Percentiles rank a stretch among this genome's conserved stretches.
Conservation (phyloP, 2,329 filamentous ascomycete species). For the Hymenotorrendiella dingleyae region DNA sequence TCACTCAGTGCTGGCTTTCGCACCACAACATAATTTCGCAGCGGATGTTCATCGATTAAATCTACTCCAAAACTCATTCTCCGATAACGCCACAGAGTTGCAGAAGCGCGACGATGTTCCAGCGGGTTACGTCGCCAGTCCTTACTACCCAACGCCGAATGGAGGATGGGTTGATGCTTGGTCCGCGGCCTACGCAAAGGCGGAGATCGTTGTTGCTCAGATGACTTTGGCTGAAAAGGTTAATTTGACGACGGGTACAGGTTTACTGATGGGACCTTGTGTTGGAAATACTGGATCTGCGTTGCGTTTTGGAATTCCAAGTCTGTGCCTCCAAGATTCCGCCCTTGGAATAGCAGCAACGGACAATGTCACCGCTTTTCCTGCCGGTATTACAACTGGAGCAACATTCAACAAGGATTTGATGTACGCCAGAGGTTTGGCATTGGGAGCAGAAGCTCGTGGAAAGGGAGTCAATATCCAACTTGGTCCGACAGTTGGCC, state of each 20-base stretch:
- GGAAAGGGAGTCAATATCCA: conserved; percentile 69
- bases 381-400: conserved; percentile 70
- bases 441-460: conserved; percentile 64
- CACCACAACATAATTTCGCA: conserved; percentile 12
- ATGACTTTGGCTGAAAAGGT: conserved; percentile 81
- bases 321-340: conserved; percentile 66
- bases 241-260: conserved; percentile 61
- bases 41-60: conserved; percentile 4
- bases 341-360: conserved; percentile 67
- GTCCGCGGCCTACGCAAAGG: conserved; percentile 65
- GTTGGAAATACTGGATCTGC: conserved; percentile 73
- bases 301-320: conserved; percentile 62
- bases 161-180: conserved; percentile 56
- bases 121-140: conserved; percentile 23
- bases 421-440: conserved; percentile 62
- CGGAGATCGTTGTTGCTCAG: conserved; percentile 58
- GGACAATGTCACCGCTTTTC: conserved; percentile 71
- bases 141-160: conserved; percentile 28
- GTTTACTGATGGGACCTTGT: conserved; percentile 63
- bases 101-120: conserved; percentile 21
- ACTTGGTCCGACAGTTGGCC: conserved; percentile 60
- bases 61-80: not conserved
- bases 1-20: not conserved
- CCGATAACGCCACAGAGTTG: not conserved
- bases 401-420: conserved; percentile 70